phyloP scores from a whole-genome alignment of 305 asterid species.

The Ruellia speciosa region DNA sequence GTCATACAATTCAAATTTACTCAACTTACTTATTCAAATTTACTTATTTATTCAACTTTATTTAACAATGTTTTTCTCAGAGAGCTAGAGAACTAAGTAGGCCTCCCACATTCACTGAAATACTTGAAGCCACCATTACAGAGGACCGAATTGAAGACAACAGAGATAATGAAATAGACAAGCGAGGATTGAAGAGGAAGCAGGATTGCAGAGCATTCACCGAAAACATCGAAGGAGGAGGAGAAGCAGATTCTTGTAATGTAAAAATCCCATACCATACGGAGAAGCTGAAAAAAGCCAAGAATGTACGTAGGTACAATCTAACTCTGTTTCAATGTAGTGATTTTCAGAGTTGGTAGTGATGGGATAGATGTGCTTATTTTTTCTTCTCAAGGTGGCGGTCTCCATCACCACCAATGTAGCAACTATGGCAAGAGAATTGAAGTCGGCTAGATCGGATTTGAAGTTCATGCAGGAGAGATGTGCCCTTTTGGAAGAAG shows the following conservation, averaged over 20 bases:
- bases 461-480: conserved; percentile 69
- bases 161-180: conserved; percentile 17
- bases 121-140: conserved; percentile 50
- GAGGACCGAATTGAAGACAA: conserved; percentile 23
- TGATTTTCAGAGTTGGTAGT: not conserved
- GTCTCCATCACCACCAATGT: conserved; percentile 26
- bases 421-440: conserved; percentile 80
- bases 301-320: conserved; percentile 44
- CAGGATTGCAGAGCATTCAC: conserved; percentile 24
- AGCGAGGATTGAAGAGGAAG: conserved; percentile 67
- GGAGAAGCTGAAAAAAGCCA: conserved; percentile 64
- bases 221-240: conserved; percentile 22
- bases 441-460: conserved; percentile 68
- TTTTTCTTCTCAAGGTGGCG: not conserved
- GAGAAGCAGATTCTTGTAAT: conserved; percentile 14
- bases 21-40: no score
- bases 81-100: conserved; percentile 68
- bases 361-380: not conserved
- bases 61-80: conserved; percentile 23
- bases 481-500: conserved; percentile 69
- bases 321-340: not conserved
- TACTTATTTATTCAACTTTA: no score
- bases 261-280: conserved; percentile 22
- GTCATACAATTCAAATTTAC: no score
- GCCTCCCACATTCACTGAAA: conserved; percentile 65